These are phyloP conservation scores for Leishmania major DNA, from an alignment of 208 protist genomes.

Conservation along the genomic window DNA sequence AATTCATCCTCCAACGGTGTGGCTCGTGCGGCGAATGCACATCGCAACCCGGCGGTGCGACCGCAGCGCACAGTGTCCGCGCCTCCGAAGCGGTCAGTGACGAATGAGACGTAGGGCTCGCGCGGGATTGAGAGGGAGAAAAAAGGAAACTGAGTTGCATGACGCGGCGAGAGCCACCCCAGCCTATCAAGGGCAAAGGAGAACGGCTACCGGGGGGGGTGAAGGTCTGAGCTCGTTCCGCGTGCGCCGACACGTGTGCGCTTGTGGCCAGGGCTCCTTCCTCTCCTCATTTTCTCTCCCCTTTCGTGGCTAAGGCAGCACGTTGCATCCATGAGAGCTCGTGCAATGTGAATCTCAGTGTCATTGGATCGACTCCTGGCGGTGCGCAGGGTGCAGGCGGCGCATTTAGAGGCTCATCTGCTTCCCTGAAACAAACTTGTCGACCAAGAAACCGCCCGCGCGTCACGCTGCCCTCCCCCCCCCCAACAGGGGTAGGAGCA, in stretches of 20 bases:
- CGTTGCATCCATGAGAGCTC: too few relatives aligned
- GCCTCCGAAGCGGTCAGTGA: not conserved
- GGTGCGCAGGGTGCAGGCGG: not conserved
- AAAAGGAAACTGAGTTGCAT: not conserved
- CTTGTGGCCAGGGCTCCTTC: not conserved
- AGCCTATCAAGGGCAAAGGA: not conserved
- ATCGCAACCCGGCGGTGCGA: conserved; percentile 1
- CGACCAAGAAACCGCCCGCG: not conserved
- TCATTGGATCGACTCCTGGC: not conserved
- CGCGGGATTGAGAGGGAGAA: not conserved
- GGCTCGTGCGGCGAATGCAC: not conserved
- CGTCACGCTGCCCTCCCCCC: not conserved
- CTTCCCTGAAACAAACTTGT: not conserved
- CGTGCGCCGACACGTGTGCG: not conserved
- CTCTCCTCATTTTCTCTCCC: not conserved
- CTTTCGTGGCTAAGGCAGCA: not conserved
- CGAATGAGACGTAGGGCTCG: not conserved
- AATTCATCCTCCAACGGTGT: not conserved
- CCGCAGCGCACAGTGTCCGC: conserved; percentile 2
- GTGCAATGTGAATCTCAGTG: not conserved
- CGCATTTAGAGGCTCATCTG: not conserved
- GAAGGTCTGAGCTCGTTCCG: not conserved
- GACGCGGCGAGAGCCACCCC: not conserved
- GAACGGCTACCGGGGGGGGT: not conserved
- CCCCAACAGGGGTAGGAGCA: not conserved